A percentile compares a stretch with the other conserved stretches of the same genome.
These are phyloP conservation scores for Cerrena zonata DNA, from an alignment of 1,284 basidiomycete genomes.

Conservation along the genomic window DNA sequence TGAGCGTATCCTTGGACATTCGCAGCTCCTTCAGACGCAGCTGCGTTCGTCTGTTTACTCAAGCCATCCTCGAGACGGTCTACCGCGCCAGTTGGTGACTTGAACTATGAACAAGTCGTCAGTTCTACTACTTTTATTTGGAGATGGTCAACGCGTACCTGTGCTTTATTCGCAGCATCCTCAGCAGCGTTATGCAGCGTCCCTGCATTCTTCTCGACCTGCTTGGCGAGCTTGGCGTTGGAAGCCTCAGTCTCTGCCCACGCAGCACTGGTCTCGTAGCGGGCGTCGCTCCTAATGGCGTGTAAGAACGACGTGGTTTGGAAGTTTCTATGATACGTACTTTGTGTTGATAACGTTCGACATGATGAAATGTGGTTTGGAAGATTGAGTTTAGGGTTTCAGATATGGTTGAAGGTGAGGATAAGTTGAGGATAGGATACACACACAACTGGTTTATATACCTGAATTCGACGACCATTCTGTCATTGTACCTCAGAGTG, in stretches of 20 bases:
- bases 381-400: not conserved
- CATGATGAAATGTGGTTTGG: constrained; percentile 4
- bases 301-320: not conserved
- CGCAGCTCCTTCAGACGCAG: constrained; percentile 49
- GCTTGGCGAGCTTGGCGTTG: constrained; percentile 32
- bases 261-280: constrained; percentile 47
- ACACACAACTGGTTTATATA: not conserved
- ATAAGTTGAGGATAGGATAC: not conserved
- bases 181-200: constrained; percentile 40
- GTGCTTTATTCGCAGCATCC: constrained; percentile 43
- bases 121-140: no score
- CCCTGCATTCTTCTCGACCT: constrained; percentile 40
- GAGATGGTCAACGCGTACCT: no score
- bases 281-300: constrained; percentile 26
- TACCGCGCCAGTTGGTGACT: constrained; percentile 39
- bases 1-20: constrained; percentile 49
- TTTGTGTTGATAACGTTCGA: constrained; percentile 8
- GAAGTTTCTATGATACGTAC: constrained; percentile 6
- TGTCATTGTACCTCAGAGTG: not conserved
- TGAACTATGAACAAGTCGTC: constrained; percentile 27
- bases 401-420: not conserved
- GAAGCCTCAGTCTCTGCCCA: constrained; percentile 45
- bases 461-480: not conserved
- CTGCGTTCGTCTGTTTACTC: constrained; percentile 40
- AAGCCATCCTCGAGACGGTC: constrained; percentile 40